Evolutionary conservation across 139 green algal species (phyloP).

Genomic region (Chlorella sp.): DNA sequence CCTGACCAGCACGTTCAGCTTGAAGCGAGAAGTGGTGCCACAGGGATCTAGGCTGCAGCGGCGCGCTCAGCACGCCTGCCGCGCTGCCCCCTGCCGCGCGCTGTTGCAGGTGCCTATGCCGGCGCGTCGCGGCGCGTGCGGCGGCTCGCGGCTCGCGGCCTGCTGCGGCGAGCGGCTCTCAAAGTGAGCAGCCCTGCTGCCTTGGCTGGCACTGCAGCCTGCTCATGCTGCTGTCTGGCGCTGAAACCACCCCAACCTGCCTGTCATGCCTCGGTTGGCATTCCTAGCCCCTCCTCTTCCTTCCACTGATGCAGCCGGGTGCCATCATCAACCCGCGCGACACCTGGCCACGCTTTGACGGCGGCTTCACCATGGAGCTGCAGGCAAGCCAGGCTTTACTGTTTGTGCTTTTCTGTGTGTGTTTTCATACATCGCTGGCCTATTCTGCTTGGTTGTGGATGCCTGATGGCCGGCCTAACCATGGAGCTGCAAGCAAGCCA

Average conservation of each 20-base stretch:
- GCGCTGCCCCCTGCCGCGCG: too few species aligned
- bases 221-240: too few species aligned
- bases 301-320: slow-evolving; percentile 18
- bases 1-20: too few species aligned
- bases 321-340: slow-evolving; percentile 73
- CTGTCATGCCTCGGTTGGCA: too few species aligned
- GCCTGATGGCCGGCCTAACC: slow-evolving; percentile 51
- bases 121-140: slow-evolving; percentile 32
- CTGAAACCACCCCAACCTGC: too few species aligned
- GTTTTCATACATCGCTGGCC: too few species aligned
- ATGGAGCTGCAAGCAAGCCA: slow-evolving; percentile 41
- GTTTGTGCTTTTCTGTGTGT: too few species aligned
- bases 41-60: too few species aligned
- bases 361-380: slow-evolving; percentile 55
- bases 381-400: not conserved
- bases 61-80: not conserved
- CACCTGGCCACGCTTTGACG: slow-evolving; percentile 66
- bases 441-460: too few species aligned
- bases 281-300: too few species aligned
- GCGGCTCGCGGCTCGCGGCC: slow-evolving; percentile 47
- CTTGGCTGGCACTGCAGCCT: too few species aligned
- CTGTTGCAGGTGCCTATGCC: slow-evolving; percentile 1
- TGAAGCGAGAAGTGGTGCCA: too few species aligned
- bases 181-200: slow-evolving; percentile 13
- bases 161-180: slow-evolving; percentile 51